Percentiles rank a stretch among this genome's conserved stretches.
Conservation (phyloP, 345 rosid species). For the Gossypium mustelinum region DNA sequence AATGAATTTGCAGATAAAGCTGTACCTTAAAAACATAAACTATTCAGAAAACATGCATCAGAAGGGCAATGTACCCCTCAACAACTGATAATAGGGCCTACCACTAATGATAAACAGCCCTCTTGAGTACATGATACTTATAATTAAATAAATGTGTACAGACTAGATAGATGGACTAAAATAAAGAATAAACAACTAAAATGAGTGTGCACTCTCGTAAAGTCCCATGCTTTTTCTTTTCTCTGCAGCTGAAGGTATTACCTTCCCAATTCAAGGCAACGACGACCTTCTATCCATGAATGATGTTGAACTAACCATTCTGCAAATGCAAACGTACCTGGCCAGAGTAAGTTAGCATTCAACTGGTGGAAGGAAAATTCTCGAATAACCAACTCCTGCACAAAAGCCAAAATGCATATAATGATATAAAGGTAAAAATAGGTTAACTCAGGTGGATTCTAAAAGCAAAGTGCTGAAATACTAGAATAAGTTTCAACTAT, state of each 20-base stretch:
- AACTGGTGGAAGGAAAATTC: slow-evolving; percentile 88
- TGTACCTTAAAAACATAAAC: background rate
- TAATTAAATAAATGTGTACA: background rate
- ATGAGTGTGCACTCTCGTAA: background rate
- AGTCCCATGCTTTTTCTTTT: background rate
- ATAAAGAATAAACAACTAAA: background rate
- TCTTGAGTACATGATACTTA: background rate
- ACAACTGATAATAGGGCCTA: background rate
- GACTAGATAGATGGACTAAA: background rate
- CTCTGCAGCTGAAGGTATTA: slow-evolving; percentile 16
- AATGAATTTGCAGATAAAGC: background rate
- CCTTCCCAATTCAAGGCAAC: slow-evolving; percentile 91
- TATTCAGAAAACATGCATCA: background rate
- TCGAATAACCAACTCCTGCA: slow-evolving; percentile 68
- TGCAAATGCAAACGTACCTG: slow-evolving; percentile 86
- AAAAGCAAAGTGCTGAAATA: background rate
- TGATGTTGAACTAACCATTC: slow-evolving; percentile 70
- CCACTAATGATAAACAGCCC: background rate
- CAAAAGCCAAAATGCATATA: slow-evolving; percentile 18
- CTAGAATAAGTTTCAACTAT: background rate
- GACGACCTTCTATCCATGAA: slow-evolving; percentile 48
- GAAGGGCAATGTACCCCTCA: background rate
- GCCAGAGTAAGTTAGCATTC: slow-evolving; percentile 99
- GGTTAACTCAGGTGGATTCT: background rate
- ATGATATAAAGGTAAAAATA: background rate